phyloP scores from a whole-genome alignment of 805 yeast species.

The Lipomyces yamadae region DNA sequence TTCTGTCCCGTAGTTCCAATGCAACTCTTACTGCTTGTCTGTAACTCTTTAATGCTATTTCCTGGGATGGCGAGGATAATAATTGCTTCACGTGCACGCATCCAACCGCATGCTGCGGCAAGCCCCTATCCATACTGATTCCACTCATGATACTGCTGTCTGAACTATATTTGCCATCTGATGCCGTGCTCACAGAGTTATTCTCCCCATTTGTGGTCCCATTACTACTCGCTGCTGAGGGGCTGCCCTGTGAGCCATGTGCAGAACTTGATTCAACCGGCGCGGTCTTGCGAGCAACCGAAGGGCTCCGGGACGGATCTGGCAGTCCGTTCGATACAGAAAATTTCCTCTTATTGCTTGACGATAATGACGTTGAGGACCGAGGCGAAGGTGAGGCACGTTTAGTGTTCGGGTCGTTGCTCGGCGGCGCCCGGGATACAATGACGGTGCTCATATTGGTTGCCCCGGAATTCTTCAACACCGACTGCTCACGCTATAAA shows the following conservation, averaged over 20 bases:
- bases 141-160: constrained; percentile 3
- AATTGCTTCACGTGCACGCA: constrained; percentile 37
- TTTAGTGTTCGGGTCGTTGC: constrained; percentile 1
- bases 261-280: background rate
- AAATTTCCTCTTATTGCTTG: constrained; percentile 9
- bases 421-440: constrained; percentile 9
- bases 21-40: constrained; percentile 36
- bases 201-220: background rate
- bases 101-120: constrained; percentile 22
- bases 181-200: background rate
- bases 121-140: constrained; percentile 12
- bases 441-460: constrained; percentile 19
- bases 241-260: background rate
- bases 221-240: background rate
- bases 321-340: constrained; percentile 1
- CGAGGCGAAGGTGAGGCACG: constrained; percentile 5
- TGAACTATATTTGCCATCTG: background rate
- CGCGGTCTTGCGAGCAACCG: background rate
- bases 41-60: constrained; percentile 37
- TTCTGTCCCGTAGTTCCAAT: constrained; percentile 21
- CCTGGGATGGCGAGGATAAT: constrained; percentile 36
- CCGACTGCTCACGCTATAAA: background rate
- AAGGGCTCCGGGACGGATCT: no score
- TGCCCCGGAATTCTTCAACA: background rate
- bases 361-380: background rate